Conservation (phyloP, 2,329 filamentous ascomycete genomes). For the Microdochium nivale region DNA sequence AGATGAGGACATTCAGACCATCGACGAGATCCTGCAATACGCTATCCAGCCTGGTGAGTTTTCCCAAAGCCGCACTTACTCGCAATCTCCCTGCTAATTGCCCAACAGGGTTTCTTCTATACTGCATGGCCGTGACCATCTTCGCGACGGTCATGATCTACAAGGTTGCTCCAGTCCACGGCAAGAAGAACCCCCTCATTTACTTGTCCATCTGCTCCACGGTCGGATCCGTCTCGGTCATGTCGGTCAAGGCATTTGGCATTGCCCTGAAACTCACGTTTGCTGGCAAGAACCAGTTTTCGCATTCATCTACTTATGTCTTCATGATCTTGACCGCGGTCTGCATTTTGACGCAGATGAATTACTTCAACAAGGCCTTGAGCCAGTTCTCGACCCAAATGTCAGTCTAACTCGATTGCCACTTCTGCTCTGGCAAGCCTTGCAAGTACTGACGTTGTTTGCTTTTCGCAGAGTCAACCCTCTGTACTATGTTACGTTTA, state of each 20-base stretch:
- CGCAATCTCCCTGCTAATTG: slow-evolving; percentile 4
- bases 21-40: slow-evolving; percentile 85
- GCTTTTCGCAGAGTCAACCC: slow-evolving; percentile 66
- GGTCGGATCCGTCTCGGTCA: slow-evolving; percentile 93
- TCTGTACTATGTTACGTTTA: slow-evolving; percentile 96
- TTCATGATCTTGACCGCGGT: slow-evolving; percentile 89
- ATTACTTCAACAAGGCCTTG: slow-evolving; percentile 98
- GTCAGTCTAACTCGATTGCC: slow-evolving; percentile 44
- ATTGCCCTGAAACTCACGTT: slow-evolving; percentile 95
- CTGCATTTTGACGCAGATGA: slow-evolving; percentile 98
- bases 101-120: slow-evolving; percentile 72
- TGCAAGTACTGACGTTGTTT: slow-evolving; percentile 12
- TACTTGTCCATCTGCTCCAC: slow-evolving; percentile 98
- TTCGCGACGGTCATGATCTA: slow-evolving; percentile 97
- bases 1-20: slow-evolving; percentile 81
- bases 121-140: slow-evolving; percentile 68
- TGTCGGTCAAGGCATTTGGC: slow-evolving; percentile 98
- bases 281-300: slow-evolving; percentile 89
- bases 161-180: slow-evolving; percentile 78
- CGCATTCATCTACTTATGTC: slow-evolving; percentile 90
- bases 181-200: slow-evolving; percentile 91
- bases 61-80: slow-evolving; percentile 1
- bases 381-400: slow-evolving; percentile 97
- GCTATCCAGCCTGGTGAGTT: slow-evolving; percentile 79
- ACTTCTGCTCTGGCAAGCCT: background rate